Percentiles rank a stretch among this genome's conserved stretches.
phyloP scores from a whole-genome alignment of 768 basidiomycete genomes.

The Suillus tomentosus region DNA sequence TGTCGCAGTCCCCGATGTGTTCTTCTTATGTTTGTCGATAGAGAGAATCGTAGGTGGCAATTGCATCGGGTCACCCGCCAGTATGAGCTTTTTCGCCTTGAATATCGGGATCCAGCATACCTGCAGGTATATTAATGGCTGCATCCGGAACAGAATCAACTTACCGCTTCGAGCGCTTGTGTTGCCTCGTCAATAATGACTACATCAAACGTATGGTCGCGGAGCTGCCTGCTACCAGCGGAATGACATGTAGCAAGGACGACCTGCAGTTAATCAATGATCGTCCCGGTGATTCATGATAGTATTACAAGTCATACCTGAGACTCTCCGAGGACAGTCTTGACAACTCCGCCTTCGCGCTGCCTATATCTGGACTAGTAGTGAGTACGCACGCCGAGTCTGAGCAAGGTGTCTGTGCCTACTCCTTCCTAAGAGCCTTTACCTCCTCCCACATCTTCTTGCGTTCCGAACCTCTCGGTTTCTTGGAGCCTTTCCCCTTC shows the following conservation, averaged over 20 bases:
- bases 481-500: conserved; percentile 72
- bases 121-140: conserved; percentile 7
- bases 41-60: conserved; percentile 92
- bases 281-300: neutral
- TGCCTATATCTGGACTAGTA: conserved; percentile 69
- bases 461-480: conserved; percentile 69
- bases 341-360: conserved; percentile 83
- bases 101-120: conserved; percentile 93
- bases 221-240: conserved; percentile 81
- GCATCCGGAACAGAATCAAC: neutral
- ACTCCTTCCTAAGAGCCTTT: conserved; percentile 89
- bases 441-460: conserved; percentile 89
- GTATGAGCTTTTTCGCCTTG: conserved; percentile 85
- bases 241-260: conserved; percentile 95
- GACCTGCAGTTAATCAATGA: conserved; percentile 45
- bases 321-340: conserved; percentile 75
- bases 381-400: conserved; percentile 6
- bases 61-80: conserved; percentile 96
- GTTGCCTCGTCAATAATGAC: conserved; percentile 98
- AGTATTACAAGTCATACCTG: conserved; percentile 47
- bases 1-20: conserved; percentile 21
- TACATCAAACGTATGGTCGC: conserved; percentile 82
- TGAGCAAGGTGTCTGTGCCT: conserved; percentile 24
- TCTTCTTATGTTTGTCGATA: conserved; percentile 44
- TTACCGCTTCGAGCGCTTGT: conserved; percentile 91